Base-by-base conservation (phyloP, 1,139 yeast genomes). In the Lodderomyces theae region DNA sequence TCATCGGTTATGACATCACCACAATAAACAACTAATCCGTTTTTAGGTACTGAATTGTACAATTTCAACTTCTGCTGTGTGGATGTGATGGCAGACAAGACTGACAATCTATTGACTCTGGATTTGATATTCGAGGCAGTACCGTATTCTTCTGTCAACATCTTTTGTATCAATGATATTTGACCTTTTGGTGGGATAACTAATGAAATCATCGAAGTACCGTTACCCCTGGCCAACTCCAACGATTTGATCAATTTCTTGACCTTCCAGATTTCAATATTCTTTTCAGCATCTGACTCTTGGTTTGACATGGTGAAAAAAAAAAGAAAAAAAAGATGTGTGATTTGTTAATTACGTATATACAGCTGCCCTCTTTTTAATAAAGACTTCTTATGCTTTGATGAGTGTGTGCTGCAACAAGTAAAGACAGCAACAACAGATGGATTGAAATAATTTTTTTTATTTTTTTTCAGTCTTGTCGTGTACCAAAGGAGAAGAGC, bases 231-330 rank as follows among this genome's bases (percentile, higher is more conserved):
- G 44, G 97, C 97, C 58, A 71, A 70, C 62, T 90, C 94, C 57
- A 92, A 77, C 48, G 87, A 80, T 66, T 84, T 85, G 73, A 84
- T 80, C 77, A 85, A 73, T 70, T 92, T 92, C 75, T 90, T 90
- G 77, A 92, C 84, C 81, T 92, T 92, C 98, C 98, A 92, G 72
- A 92, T 89, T 74, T 92, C 96, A 64, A 92, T 92, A 70, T 89
- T 90, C 73, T 86, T 89, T 64, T 92, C 97, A 39, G 97, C 97
- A 51, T 85, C 94, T 7, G 34, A 29, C 16, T 37, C 39, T 30
- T 37, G 39, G 10, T 21, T 29, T n/a, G 34, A 29, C 39, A 37
- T 37, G 5, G 29, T 10, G 4, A 26, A 13, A 10, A n/a, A n/a
- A n/a, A n/a, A n/a, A n/a, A n/a, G n/a, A n/a, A n/a, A n/a, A n/a